A percentile compares a stretch with the other conserved stretches of the same genome.
These are phyloP conservation scores for Mitragyna speciosa DNA, from an alignment of 257 asterid species.

Conservation along the genomic window DNA sequence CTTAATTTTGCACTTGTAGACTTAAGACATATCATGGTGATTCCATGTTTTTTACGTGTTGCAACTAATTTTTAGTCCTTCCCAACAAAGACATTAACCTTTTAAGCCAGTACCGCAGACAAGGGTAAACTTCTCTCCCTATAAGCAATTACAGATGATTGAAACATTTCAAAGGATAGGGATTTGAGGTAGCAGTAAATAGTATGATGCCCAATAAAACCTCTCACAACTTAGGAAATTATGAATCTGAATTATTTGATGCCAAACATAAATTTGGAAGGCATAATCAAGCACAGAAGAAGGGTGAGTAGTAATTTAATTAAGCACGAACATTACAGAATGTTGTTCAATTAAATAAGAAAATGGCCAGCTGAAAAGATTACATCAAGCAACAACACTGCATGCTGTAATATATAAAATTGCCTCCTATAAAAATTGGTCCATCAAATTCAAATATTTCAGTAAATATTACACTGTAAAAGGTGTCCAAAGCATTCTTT, in stretches of 20 bases:
- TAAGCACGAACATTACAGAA: not conserved
- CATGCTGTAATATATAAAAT: conserved; percentile 8
- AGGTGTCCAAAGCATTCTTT: conserved; percentile 10
- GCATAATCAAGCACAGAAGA: not conserved
- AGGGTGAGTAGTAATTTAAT: not conserved
- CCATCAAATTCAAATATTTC: not conserved
- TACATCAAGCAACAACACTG: not conserved
- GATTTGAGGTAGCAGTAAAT: not conserved
- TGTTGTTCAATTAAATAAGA: not conserved
- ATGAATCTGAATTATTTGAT: not conserved
- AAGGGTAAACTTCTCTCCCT: not conserved
- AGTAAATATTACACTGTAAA: not conserved
- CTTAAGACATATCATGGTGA: too few relatives aligned
- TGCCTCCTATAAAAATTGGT: conserved; percentile 6
- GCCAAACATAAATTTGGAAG: not conserved
- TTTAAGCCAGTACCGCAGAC: not conserved
- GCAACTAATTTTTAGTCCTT: not conserved
- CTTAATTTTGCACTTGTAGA: not conserved
- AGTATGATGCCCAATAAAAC: not conserved
- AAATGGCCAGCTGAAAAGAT: too few relatives aligned
- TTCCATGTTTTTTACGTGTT: not conserved
- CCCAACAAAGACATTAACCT: not conserved
- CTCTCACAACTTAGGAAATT: not conserved
- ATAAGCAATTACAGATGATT: not conserved
- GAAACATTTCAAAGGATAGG: not conserved